Conservation (phyloP, 148 eudicot species). For the Cornus controversa region DNA sequence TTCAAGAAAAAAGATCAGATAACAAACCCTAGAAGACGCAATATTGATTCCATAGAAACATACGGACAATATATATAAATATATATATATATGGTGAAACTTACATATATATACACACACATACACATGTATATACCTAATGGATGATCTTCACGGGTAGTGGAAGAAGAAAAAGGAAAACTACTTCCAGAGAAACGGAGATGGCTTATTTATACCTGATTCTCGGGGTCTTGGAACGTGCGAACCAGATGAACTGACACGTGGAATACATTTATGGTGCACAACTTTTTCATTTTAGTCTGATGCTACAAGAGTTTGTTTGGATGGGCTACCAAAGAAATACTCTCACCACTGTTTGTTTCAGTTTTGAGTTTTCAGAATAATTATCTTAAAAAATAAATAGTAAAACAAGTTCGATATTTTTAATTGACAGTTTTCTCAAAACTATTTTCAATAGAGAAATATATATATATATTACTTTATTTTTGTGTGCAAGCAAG, state of each 20-base stretch:
- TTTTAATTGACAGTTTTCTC: too few species aligned
- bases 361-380: too few species aligned
- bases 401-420: too few species aligned
- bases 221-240: neutral
- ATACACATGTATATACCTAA: neutral
- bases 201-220: neutral
- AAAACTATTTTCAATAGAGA: too few species aligned
- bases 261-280: neutral
- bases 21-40: neutral
- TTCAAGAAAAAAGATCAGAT: neutral
- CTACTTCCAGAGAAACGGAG: neutral
- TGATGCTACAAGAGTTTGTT: too few species aligned
- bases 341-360: too few species aligned
- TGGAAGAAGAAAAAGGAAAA: neutral
- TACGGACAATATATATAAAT: neutral
- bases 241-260: neutral
- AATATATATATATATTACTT: too few species aligned
- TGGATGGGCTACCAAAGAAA: too few species aligned
- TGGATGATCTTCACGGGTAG: neutral
- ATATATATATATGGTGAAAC: too few species aligned
- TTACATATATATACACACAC: too few species aligned
- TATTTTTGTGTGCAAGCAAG: too few species aligned
- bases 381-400: too few species aligned
- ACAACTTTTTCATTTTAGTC: neutral
- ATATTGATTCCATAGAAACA: neutral